phyloP scores from a whole-genome alignment of 1,284 basidiomycete species.

The Neolentinus lepideus region DNA sequence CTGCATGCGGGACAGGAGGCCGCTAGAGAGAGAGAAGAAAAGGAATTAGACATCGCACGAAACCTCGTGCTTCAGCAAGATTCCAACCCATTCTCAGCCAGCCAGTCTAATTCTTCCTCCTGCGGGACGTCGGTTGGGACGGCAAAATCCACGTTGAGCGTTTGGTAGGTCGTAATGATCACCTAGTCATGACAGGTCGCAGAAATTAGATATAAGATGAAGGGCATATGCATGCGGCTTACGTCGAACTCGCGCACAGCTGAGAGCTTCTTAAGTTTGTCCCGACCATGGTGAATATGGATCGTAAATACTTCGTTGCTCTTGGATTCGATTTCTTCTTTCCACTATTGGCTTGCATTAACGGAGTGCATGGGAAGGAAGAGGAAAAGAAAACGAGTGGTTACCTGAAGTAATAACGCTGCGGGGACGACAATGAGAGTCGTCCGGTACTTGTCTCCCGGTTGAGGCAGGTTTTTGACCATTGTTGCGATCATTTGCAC shows the following conservation, averaged over 20 bases:
- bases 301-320: constrained; percentile 57
- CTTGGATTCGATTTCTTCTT: constrained; percentile 58
- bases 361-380: neutral
- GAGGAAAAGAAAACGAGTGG: neutral
- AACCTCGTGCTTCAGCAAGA: neutral
- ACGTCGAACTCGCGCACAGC: constrained; percentile 52
- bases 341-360: constrained; percentile 40
- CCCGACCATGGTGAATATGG: constrained; percentile 59
- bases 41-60: constrained; percentile 2
- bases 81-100: constrained; percentile 40
- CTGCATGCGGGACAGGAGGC: constrained; percentile 43
- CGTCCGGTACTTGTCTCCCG: constrained; percentile 37
- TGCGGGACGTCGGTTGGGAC: constrained; percentile 36
- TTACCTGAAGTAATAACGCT: constrained; percentile 57
- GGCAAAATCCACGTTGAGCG: constrained; percentile 47
- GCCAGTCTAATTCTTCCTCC: constrained; percentile 39
- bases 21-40: constrained; percentile 25
- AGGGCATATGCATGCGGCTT: constrained; percentile 10
- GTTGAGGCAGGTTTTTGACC: constrained; percentile 46
- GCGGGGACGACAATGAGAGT: constrained; percentile 67
- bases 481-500: constrained; percentile 72
- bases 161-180: constrained; percentile 64
- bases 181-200: constrained; percentile 27
- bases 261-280: constrained; percentile 44
- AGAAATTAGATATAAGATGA: neutral